These are phyloP conservation scores for Penicillium waksmanii DNA, from an alignment of 495 filamentous ascomycete species.

Conservation along the genomic window DNA sequence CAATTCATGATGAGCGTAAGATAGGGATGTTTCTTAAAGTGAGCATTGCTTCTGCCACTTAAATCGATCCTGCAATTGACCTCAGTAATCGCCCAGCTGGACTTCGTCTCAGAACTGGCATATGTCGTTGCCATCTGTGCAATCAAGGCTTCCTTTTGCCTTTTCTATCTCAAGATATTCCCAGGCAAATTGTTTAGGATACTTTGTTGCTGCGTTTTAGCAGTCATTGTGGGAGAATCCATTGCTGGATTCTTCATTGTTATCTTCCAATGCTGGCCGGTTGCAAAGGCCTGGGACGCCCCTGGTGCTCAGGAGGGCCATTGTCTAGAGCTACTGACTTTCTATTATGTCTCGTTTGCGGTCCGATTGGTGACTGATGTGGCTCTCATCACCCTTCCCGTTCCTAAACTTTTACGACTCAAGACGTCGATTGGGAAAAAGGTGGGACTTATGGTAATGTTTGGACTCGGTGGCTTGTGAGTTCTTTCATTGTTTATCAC, in stretches of 20 bases:
- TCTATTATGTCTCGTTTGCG: slow-evolving; percentile 18
- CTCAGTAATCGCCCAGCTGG: slow-evolving; percentile 3
- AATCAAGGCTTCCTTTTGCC: slow-evolving; percentile 19
- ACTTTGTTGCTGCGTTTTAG: slow-evolving; percentile 11
- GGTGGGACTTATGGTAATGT: slow-evolving; percentile 29
- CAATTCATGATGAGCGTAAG: slow-evolving; percentile 5
- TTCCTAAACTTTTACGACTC: slow-evolving; percentile 30
- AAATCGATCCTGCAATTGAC: neutral
- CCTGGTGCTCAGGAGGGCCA: neutral
- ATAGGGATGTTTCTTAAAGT: slow-evolving; percentile 18
- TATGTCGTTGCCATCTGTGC: slow-evolving; percentile 15
- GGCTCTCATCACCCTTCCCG: slow-evolving; percentile 30
- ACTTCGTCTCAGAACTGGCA: slow-evolving; percentile 16
- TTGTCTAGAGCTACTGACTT: slow-evolving; percentile 14
- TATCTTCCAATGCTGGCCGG: slow-evolving; percentile 18
- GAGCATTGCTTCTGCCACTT: neutral
- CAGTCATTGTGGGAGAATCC: slow-evolving; percentile 7
- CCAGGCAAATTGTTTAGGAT: slow-evolving; percentile 10
- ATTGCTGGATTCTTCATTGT: slow-evolving; percentile 15
- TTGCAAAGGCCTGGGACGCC: slow-evolving; percentile 18
- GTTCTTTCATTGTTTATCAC: slow-evolving; percentile 3
- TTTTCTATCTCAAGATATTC: slow-evolving; percentile 13
- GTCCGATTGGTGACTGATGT: slow-evolving; percentile 34
- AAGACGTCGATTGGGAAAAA: slow-evolving; percentile 27
- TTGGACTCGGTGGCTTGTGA: slow-evolving; percentile 37